Evolutionary conservation across 805 yeast genomes (phyloP).

Genomic region (Candida ortonii): DNA sequence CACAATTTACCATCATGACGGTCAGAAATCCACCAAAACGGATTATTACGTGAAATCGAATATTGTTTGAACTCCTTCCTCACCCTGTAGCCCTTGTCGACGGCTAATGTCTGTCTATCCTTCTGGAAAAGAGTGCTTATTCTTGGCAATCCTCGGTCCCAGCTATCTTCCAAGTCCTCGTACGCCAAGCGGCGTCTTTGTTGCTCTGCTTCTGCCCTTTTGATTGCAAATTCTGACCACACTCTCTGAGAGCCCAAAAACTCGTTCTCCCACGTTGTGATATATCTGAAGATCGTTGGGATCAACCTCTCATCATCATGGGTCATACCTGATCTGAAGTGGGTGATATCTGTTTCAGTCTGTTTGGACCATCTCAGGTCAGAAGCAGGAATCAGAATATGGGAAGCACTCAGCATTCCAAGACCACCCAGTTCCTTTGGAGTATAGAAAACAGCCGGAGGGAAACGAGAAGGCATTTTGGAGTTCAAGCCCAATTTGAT

Average conservation of each 20-base stretch:
- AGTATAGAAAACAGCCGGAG: slow-evolving; percentile 97
- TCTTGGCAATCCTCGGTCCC: slow-evolving; percentile 98
- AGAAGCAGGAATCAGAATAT: slow-evolving; percentile 88
- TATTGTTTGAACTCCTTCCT: slow-evolving; percentile 77
- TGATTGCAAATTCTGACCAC: slow-evolving; percentile 95
- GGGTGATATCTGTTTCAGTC: slow-evolving; percentile 92
- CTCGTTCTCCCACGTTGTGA: slow-evolving; percentile 96
- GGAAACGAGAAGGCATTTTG: slow-evolving; percentile 97
- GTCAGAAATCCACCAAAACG: slow-evolving; percentile 95
- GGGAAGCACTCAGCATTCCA: slow-evolving; percentile 97
- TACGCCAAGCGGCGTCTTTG: slow-evolving; percentile 83
- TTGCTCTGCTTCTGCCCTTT: slow-evolving; percentile 80
- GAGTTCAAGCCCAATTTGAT: slow-evolving; percentile 94
- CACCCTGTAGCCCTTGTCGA: slow-evolving; percentile 89
- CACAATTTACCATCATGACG: slow-evolving; percentile 95
- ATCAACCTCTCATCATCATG: slow-evolving; percentile 76
- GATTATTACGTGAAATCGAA: slow-evolving; percentile 68
- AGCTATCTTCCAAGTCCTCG: slow-evolving; percentile 89
- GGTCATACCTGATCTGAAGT: slow-evolving; percentile 90
- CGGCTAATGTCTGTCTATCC: slow-evolving; percentile 90
- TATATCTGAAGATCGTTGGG: slow-evolving; percentile 90
- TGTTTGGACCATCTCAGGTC: slow-evolving; percentile 90
- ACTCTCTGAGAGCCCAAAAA: slow-evolving; percentile 91
- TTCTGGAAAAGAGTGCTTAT: slow-evolving; percentile 93
- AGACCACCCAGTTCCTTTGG: slow-evolving; percentile 97